A percentile compares a stretch with the other conserved stretches of the same genome.
These are phyloP conservation scores for Populus hybrid DNA, from an alignment of 441 rosid species.

Conservation along the genomic window DNA sequence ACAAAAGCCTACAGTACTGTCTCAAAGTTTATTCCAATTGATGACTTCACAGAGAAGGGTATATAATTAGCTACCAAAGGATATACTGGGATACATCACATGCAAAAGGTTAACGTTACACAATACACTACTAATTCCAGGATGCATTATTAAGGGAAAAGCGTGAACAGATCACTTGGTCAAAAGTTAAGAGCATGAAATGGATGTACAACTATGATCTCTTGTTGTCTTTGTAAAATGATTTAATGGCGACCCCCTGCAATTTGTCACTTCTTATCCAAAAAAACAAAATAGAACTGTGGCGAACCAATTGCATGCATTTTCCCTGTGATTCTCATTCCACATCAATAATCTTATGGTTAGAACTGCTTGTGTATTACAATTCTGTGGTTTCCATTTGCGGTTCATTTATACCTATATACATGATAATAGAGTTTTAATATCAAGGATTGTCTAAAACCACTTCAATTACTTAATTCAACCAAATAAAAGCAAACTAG, in stretches of 20 bases:
- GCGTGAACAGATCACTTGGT: neutral
- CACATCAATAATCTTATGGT: neutral
- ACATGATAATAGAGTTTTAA: neutral
- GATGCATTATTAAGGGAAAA: neutral
- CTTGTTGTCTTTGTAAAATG: neutral
- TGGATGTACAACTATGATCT: neutral
- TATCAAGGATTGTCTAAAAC: neutral
- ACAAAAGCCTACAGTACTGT: no score
- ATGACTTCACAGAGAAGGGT: neutral
- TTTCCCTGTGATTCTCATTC: neutral
- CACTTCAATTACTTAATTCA: neutral
- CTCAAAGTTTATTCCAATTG: neutral
- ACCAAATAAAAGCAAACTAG: neutral
- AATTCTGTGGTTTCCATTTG: neutral
- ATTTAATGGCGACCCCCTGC: neutral
- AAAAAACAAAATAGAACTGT: neutral
- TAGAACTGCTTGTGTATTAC: neutral
- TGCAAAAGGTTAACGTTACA: neutral
- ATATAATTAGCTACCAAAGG: neutral
- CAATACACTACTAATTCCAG: neutral
- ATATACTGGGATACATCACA: no score
- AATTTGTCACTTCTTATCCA: neutral
- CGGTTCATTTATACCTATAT: neutral
- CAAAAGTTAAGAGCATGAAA: neutral
- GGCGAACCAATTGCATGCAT: neutral